Base-by-base conservation (phyloP, 2,329 filamentous ascomycete genomes). In the Macrophomina tecta region DNA sequence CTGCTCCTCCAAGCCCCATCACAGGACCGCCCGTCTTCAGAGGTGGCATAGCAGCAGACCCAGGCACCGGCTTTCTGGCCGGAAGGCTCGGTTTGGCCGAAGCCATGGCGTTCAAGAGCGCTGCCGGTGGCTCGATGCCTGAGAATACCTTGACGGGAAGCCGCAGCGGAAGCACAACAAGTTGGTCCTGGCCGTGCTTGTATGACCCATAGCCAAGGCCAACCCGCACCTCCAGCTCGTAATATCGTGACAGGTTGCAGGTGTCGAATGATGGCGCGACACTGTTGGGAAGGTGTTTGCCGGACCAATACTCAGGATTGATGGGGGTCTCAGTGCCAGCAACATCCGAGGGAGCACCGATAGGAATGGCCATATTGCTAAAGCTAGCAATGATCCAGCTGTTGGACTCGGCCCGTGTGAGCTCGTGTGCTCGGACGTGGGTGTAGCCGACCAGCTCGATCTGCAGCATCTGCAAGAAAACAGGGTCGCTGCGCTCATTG, bases 181-280 rank as follows among this genome's bases (percentile, higher is more conserved):
- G 85, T 80, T 97, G 92, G n/a, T 90, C 85, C 81, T 87, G 72
- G 67, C 76, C 77, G 67, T 78, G 79, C 60, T 82, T 82, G 61
- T 85, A 83, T 36, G 85, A 85, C 6, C 91, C 91, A 84, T 92
- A 94, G 66, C 88, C 88, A 45, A 97, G 78, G 1, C 93, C 93
- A 7, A 97, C 82, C 68, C 89, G 89, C 48, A 97, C 82, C 78
- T 97, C 93, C 45, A 99, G 80, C 75, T 94, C 90, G 77, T 99
- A 98, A 62, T 82, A 85, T 34, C 94, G 87, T 62, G 87, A 86
- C 58, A 98, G 86, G 77, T 98, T 98, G 80, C 95, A 99, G 1
- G 93, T 92, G 58, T 88, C 84, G 75, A 99, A 99, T 0, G 89
- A 90, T 0, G 95, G 95, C 9, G 93, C 90, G 11, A 99, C 88